Conservation (phyloP, 108 stramenopile genomes). For the Cyclostephanos invisitatus region DNA sequence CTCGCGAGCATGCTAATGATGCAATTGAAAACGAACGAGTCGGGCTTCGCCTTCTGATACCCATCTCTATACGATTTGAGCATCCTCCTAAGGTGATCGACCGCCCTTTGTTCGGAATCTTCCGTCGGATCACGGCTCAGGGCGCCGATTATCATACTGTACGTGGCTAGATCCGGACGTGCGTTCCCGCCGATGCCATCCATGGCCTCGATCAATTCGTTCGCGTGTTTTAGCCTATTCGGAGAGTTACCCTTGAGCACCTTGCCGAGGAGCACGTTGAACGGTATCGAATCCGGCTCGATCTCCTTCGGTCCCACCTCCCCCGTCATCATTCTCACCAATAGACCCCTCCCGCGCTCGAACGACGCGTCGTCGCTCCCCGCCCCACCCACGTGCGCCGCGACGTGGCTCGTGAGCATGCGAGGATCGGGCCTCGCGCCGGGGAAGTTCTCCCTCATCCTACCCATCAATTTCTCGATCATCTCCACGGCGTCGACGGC, state of each 20-base stretch:
- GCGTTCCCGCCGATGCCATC: slow-evolving; percentile 35
- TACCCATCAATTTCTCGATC: slow-evolving; percentile 29
- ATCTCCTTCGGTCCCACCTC: slow-evolving; percentile 9
- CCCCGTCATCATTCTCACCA: slow-evolving; percentile 19
- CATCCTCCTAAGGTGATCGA: slow-evolving; percentile 41
- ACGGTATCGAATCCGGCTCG: slow-evolving; percentile 23
- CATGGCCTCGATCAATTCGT: slow-evolving; percentile 33
- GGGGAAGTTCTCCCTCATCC: slow-evolving; percentile 38
- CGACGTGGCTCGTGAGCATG: slow-evolving; percentile 23
- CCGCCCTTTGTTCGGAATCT: slow-evolving; percentile 33
- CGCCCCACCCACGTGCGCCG: slow-evolving; percentile 16
- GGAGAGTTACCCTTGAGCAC: slow-evolving; percentile 16
- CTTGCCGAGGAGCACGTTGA: slow-evolving; percentile 34
- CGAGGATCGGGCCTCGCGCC: slow-evolving; percentile 35
- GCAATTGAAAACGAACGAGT: slow-evolving; percentile 41
- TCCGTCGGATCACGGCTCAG: slow-evolving; percentile 12
- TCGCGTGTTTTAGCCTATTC: slow-evolving; percentile 27
- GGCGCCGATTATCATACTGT: slow-evolving; percentile 46
- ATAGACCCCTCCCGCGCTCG: slow-evolving; percentile 16
- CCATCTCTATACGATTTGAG: slow-evolving; percentile 38
- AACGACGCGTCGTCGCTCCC: slow-evolving; percentile 7
- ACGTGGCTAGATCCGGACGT: slow-evolving; percentile 38
- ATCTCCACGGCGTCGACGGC: slow-evolving; percentile 15
- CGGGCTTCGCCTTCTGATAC: slow-evolving; percentile 41
- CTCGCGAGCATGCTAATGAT: slow-evolving; percentile 42